A percentile compares a stretch with the other conserved stretches of the same genome.
These are phyloP conservation scores for Podospora anserina DNA, from an alignment of 495 filamentous ascomycete genomes.

Conservation along the genomic window DNA sequence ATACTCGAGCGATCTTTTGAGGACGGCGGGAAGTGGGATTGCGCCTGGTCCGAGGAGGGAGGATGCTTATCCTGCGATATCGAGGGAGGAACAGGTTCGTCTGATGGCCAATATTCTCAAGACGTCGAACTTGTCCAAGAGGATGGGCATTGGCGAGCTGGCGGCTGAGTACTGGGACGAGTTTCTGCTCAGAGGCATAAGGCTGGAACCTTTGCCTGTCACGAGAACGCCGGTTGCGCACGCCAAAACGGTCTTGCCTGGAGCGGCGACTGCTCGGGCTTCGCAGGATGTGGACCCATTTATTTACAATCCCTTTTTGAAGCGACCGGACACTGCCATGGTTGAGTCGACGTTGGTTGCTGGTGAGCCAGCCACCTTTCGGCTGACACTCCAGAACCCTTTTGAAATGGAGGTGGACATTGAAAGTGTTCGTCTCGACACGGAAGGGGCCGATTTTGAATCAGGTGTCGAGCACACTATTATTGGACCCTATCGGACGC, in stretches of 20 bases:
- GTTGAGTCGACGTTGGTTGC: constrained; percentile 69
- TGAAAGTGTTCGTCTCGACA: constrained; percentile 72
- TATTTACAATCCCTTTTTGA: constrained; percentile 86
- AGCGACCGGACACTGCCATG: constrained; percentile 53
- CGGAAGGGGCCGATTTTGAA: constrained; percentile 67
- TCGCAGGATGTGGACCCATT: constrained; percentile 74
- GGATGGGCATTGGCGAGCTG: constrained; percentile 64
- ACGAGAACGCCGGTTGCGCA: constrained; percentile 65
- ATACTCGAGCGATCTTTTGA: constrained; percentile 78
- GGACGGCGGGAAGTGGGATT: constrained; percentile 75
- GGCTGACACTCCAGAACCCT: constrained; percentile 83
- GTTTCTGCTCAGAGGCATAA: constrained; percentile 81
- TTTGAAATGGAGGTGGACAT: constrained; percentile 90
- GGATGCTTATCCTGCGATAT: constrained; percentile 60
- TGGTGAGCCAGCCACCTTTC: constrained; percentile 71
- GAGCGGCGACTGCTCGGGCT: constrained; percentile 50
- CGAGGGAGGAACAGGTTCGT: constrained; percentile 78
- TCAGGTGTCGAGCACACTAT: constrained; percentile 60
- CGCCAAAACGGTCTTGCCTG: constrained; percentile 65
- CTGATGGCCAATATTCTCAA: constrained; percentile 78
- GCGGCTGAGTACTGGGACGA: constrained; percentile 94
- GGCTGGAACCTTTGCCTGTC: constrained; percentile 52
- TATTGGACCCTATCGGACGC: constrained; percentile 75
- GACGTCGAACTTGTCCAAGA: constrained; percentile 70
- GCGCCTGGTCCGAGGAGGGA: constrained; percentile 62